Evolutionary conservation across 306 rosid species (phyloP), one percentile per base, ranked within the genome.

Genomic region (Inga laurina): DNA sequence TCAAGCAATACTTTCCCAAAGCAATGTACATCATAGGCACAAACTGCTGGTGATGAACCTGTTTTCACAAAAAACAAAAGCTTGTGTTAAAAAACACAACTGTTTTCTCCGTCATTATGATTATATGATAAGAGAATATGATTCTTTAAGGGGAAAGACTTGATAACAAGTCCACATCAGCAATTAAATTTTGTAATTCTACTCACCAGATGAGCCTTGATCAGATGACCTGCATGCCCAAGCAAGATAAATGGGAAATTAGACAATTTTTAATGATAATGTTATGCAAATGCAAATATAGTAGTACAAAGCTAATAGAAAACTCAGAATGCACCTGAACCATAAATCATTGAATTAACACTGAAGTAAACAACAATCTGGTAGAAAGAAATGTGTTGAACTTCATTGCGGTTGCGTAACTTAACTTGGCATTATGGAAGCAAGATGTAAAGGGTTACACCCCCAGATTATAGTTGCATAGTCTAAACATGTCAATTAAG

Each of bases 1-100:
- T 91, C 99, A 19, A 96, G 97, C 68, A 96, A 94, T 52, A 96
- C 94, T 84, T 96, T 96, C 35, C 99, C 99, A 39, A 96, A 91
- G 89, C 99, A 96, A 89, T 91, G 94, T 32, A 96, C 97, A 39
- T 96, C 99, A 46, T 92, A 90, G 75, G 99, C 82, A 84, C 97
- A 94, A 52, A 86, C 70, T 62, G 97, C 79, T 49, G 94, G 89
- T 41, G 88, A 82, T 37, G 92, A 82, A 86, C 94, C 99, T 96
- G 92, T 82, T 86, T 89, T 68, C 64, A 85, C 65, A 82, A 74
- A 69, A 82, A 81, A 81, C 69, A 21, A 51, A 78, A 56, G 43
- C 19, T 80, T 80, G 30, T 80, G 84, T 72, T 41, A 30, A 3
- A 81, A 61, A 78, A n/a, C 79, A 74, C 34, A 54, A 44, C 24